Evolutionary conservation across 768 basidiomycete genomes (phyloP), one percentile per base, ranked within the genome.

Genomic region (Leccinum subgranulosum): DNA sequence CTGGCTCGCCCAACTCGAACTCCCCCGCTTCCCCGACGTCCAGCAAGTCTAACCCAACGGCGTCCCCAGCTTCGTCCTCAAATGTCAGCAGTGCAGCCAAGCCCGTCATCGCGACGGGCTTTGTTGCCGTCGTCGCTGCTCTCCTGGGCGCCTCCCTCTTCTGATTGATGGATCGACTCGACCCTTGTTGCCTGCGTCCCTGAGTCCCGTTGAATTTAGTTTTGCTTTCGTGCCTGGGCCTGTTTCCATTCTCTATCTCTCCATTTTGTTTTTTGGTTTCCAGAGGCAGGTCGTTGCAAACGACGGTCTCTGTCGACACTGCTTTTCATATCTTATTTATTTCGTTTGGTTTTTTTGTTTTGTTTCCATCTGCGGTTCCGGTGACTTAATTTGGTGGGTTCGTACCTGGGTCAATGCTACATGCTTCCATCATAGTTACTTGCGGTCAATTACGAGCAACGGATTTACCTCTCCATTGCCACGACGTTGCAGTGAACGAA

Each of bases 101-200:
- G 41, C 58, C 66, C n/a, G 58, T 56, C 23, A 51, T 71, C 10
- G 49, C 71, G 7, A 65, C 67, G 1, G 58, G 70, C 17, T 21
- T 68, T 6, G 56, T 71, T 15, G 71, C 58, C 3, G 28, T 65
- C 23, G 60, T 55, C 25, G 63, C 69, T 6, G 54, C 56, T 2
- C 51, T 70, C n/a, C n/a, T 72, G 6, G 61, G 69, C 15, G 62
- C 60, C 45, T 41, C 61, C 14, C 28, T 71, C 19, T 23, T 71
- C 17, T 71, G 34, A 69, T 56, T n/a, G 41, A 2, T 39, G 10
- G 41, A 19, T 41, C 2, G 9, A 19, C 19, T 41, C 5, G n/a
- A 41, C n/a, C 41, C 41, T 41, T 5, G 41, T 41, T 8, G 4
- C 36, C 8, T 36, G 17, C n/a, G 1, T 36, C 54, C 17, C 4